Percentiles rank a stretch among this genome's conserved stretches.
These are phyloP conservation scores for Lactarius indigo DNA, from an alignment of 768 basidiomycete species.

Conservation along the genomic window DNA sequence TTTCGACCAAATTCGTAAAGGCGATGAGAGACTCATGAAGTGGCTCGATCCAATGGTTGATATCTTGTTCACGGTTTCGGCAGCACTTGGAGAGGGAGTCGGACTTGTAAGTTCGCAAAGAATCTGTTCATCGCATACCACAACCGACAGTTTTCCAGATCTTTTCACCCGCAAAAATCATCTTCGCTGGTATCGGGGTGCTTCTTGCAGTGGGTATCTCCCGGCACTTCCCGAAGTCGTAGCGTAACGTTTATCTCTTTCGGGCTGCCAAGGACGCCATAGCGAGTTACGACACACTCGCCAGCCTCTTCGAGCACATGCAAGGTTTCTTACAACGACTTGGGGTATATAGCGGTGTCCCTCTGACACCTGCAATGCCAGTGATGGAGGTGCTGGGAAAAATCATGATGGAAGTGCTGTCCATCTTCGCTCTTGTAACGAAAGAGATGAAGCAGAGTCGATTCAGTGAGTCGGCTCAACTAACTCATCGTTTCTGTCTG, in stretches of 20 bases:
- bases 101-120: background rate
- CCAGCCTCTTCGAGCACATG: conserved; percentile 4
- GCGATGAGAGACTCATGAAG: background rate
- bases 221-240: background rate
- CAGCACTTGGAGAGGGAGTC: background rate
- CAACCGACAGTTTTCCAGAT: background rate
- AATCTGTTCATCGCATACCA: background rate
- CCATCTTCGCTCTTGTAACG: background rate
- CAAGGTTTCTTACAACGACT: conserved; percentile 1
- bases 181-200: background rate
- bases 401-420: conserved; percentile 1
- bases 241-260: background rate
- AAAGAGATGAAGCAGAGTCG: background rate
- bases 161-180: background rate
- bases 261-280: background rate
- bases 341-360: background rate
- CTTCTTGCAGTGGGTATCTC: background rate
- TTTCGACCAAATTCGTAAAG: background rate
- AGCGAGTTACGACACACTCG: background rate
- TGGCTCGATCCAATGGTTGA: background rate
- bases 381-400: background rate
- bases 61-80: background rate
- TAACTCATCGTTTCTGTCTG: background rate
- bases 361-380: background rate
- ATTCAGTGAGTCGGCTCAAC: background rate